Evolutionary conservation across 108 stramenopile species (phyloP), one percentile per base, ranked within the genome.

Genomic region (Skeletonema menzelii): DNA sequence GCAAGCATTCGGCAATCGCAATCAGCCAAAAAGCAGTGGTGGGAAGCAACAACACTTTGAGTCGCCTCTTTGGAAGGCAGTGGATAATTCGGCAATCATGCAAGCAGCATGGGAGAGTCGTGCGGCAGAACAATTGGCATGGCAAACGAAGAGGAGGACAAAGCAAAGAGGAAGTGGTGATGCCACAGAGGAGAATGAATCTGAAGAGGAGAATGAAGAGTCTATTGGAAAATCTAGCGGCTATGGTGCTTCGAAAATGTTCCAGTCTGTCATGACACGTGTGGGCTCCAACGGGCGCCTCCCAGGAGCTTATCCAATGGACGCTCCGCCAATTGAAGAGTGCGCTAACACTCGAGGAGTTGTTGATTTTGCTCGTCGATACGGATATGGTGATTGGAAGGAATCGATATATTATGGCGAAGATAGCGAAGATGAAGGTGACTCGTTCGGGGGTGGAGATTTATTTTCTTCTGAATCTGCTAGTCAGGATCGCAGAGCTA

Each of bases 351-450:
- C 80, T 47, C 47, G 59, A 34, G 93, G 93, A 2, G 61, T 94
- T 15, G 26, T 76, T 32, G 79, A 75, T 2, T 65, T 91, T 19
- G 93, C 90, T 19, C 22, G 65, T 37, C 77, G 73, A 46, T 94
- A 94, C 70, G 93, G 93, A 27, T 94, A 91, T 65, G 90, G 88
- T 19, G 85, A 90, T 56, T 90, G 85, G 90, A 75, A 75, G 82
- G 56, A 53, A 53, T 53, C 22, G 40, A 42, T 42, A 2, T 42
- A 42, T 56, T 24, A 75, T 17, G 49, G 67, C 27, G 67, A 68
- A 8, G 72, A 63, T 37, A 20, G 70, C 22, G 63, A 70, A 17
- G 42, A 61, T 42, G 77, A 46, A 30, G 73, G 37, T 55, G 77
- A 35, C 3, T 65, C 13, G 26, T 65, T 61, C 46, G 59, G 65